These are phyloP conservation scores for Pouteria glomerata DNA, from an alignment of 148 eudicot species.

Conservation along the genomic window DNA sequence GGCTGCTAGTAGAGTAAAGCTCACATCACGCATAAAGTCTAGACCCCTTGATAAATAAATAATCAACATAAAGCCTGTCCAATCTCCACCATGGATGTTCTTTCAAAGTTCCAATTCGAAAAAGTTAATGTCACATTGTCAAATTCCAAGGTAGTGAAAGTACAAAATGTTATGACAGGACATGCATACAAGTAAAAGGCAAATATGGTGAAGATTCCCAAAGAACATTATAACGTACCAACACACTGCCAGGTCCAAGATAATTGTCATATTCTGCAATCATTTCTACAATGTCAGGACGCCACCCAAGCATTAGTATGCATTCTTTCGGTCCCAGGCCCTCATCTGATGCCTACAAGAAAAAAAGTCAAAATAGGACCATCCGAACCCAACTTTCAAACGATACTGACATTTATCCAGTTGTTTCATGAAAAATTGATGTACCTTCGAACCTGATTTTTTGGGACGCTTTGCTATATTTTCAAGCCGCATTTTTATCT, in stretches of 20 bases:
- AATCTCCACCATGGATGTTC: background rate
- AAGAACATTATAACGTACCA: constrained; percentile 46
- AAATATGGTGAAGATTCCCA: background rate
- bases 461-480: constrained; percentile 51
- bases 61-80: background rate
- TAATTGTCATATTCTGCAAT: constrained; percentile 83
- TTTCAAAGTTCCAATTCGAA: background rate
- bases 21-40: too few species aligned
- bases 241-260: constrained; percentile 93
- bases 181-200: too few species aligned
- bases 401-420: background rate
- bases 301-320: constrained; percentile 89
- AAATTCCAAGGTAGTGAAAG: background rate
- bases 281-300: constrained; percentile 74
- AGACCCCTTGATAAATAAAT: too few species aligned
- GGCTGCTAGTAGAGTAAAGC: too few species aligned
- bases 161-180: too few species aligned
- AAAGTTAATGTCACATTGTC: background rate
- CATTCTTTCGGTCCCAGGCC: constrained; percentile 74
- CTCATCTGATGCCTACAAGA: constrained; percentile 70
- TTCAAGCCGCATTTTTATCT: constrained; percentile 36
- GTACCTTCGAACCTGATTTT: constrained; percentile 71
- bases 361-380: constrained; percentile 9
- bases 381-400: background rate
- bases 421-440: background rate